These are phyloP conservation scores for Solanum megistacrolobum DNA, from an alignment of 257 asterid genomes.

Conservation along the genomic window DNA sequence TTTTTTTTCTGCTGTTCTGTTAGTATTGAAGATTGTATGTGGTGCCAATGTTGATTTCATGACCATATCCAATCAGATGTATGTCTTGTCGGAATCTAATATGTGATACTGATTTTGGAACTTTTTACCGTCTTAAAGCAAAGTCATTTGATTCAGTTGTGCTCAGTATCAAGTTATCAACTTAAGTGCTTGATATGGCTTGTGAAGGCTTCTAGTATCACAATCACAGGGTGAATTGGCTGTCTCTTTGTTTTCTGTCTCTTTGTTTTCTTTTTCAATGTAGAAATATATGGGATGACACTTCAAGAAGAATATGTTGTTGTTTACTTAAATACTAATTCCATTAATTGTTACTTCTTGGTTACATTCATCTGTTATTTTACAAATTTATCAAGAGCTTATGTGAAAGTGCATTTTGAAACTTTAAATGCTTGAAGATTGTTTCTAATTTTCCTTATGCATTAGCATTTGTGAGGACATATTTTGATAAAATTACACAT, in stretches of 20 bases:
- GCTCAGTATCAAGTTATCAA: background rate
- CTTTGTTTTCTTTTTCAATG: background rate
- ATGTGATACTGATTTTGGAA: background rate
- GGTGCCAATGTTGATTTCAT: background rate
- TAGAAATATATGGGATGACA: background rate
- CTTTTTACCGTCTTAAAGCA: background rate
- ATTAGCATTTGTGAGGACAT: background rate
- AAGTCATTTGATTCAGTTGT: background rate
- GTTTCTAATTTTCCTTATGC: background rate
- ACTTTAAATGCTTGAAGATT: background rate
- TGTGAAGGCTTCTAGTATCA: background rate
- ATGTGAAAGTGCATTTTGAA: background rate
- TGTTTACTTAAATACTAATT: background rate
- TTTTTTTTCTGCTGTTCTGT: background rate
- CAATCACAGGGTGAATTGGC: background rate
- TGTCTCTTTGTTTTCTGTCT: no score
- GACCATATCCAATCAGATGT: background rate
- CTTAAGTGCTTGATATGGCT: background rate
- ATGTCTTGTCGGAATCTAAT: background rate
- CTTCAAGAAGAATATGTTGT: background rate
- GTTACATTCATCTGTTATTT: background rate
- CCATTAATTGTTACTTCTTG: background rate
- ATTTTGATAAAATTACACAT: background rate
- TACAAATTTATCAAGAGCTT: background rate
- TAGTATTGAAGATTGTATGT: background rate